These are phyloP conservation scores for Yamadazyma oceani DNA, from an alignment of 1,139 yeast species.

Conservation along the genomic window DNA sequence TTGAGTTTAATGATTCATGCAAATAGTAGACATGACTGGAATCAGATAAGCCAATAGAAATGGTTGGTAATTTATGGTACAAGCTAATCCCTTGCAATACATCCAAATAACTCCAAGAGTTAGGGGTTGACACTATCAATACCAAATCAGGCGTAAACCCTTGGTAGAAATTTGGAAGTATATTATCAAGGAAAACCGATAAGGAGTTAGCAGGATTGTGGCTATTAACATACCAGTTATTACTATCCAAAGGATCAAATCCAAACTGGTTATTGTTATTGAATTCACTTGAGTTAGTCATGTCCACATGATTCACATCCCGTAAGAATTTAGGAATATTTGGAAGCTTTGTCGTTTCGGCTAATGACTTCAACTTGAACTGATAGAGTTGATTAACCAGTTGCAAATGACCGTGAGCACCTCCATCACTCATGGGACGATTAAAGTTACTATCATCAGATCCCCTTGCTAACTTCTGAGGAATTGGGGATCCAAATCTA, in stretches of 20 bases:
- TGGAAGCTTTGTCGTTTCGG: constrained; percentile 15
- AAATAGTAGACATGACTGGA: constrained; percentile 33
- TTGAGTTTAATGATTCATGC: constrained; percentile 21
- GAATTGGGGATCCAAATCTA: constrained; percentile 1
- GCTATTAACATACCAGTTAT: constrained; percentile 43
- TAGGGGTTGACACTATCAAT: constrained; percentile 28
- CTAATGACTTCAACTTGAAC: constrained; percentile 20
- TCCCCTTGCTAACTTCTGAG: not conserved
- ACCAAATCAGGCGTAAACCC: constrained; percentile 37
- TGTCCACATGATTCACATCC: not conserved
- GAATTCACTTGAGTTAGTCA: constrained; percentile 11
- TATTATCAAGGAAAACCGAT: constrained; percentile 31
- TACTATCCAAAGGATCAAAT: constrained; percentile 33
- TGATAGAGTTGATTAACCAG: constrained; percentile 34
- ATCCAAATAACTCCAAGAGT: constrained; percentile 12
- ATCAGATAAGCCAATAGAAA: constrained; percentile 31
- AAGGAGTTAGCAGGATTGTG: constrained; percentile 29
- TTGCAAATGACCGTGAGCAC: constrained; percentile 37
- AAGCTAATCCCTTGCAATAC: constrained; percentile 23
- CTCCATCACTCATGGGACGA: constrained; percentile 23
- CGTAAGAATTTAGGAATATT: not conserved
- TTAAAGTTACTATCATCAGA: constrained; percentile 4
- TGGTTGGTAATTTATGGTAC: constrained; percentile 26
- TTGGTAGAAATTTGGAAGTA: constrained; percentile 32
- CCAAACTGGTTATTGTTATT: constrained; percentile 23